Conservation (phyloP, 2,329 filamentous ascomycete genomes). For the Myriosclerotinia scirpicola region DNA sequence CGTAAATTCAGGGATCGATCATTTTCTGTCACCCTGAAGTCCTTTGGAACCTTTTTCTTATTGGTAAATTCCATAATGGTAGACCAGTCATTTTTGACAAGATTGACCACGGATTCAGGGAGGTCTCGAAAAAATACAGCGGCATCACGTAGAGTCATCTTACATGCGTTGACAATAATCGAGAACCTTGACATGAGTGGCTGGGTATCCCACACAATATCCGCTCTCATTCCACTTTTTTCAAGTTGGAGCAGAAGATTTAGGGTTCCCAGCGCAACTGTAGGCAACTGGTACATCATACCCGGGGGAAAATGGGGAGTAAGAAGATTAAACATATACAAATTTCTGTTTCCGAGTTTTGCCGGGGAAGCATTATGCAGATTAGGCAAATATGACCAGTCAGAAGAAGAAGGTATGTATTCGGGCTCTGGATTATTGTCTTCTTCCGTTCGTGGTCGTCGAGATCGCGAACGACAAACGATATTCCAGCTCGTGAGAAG, state of each 20-base stretch:
- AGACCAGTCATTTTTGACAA: conserved; percentile 30
- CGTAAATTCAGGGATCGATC: conserved; percentile 16
- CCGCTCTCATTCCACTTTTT: background rate
- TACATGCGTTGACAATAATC: conserved; percentile 2
- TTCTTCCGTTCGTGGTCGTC: conserved; percentile 4
- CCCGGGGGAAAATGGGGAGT: conserved; percentile 27
- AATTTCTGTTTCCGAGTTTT: conserved; percentile 27
- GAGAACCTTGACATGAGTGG: conserved; percentile 14
- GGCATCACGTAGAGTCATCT: conserved; percentile 10
- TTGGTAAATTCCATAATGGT: conserved; percentile 24
- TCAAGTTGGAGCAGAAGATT: conserved; percentile 30
- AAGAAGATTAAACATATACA: conserved; percentile 31
- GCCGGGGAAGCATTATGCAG: background rate
- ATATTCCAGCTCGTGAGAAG: conserved; percentile 40
- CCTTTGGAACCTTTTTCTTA: background rate
- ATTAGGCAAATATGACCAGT: conserved; percentile 35
- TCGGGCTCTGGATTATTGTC: conserved; percentile 9
- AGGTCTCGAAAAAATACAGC: conserved; percentile 1
- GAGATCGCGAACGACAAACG: conserved; percentile 30
- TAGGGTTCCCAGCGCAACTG: conserved; percentile 37
- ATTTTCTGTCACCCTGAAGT: background rate
- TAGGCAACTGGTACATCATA: conserved; percentile 28
- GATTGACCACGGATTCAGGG: conserved; percentile 24
- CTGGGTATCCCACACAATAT: background rate
- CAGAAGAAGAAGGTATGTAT: conserved; percentile 22